A percentile compares a stretch with the other conserved stretches of the same genome.
Evolutionary conservation across 345 rosid genomes (phyloP).

Genomic region (Hibiscus syriacus): DNA sequence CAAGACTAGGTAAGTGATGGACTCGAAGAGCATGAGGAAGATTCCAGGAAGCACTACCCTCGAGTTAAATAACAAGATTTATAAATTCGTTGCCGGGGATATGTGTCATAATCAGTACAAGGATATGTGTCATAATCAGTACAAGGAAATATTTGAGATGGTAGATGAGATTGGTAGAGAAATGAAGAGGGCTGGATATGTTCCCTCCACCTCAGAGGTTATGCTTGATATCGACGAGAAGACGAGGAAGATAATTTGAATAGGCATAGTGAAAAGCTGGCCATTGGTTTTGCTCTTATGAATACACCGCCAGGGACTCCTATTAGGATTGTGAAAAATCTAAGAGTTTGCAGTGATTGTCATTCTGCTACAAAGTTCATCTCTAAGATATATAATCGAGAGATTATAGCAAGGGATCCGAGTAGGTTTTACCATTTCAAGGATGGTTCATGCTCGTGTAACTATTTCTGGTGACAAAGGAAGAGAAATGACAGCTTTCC

Average conservation of each 20-base stretch:
- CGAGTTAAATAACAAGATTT: conserved; percentile 37
- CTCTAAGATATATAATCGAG: conserved; percentile 34
- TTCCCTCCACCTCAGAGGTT: conserved; percentile 38
- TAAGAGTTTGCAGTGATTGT: conserved; percentile 51
- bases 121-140: conserved; percentile 27
- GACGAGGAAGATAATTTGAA: conserved; percentile 49
- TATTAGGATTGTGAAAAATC: conserved; percentile 47
- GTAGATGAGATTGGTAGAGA: conserved; percentile 40
- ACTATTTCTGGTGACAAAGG: conserved; percentile 41
- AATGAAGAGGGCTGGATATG: conserved; percentile 41
- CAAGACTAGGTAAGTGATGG: conserved; percentile 36
- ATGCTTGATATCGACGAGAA: conserved; percentile 45
- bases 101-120: conserved; percentile 24
- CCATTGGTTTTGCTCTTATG: conserved; percentile 50
- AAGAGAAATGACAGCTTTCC: not conserved
- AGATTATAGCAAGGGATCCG: conserved; percentile 42
- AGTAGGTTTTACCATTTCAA: conserved; percentile 51
- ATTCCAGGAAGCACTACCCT: conserved; percentile 41
- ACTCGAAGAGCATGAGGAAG: conserved; percentile 32
- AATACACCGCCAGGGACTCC: conserved; percentile 35
- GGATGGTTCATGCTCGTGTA: conserved; percentile 48
- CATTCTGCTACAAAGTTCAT: conserved; percentile 47
- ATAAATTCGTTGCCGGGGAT: conserved; percentile 50
- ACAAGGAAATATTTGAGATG: conserved; percentile 34
- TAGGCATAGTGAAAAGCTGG: conserved; percentile 56